Evolutionary conservation across 306 rosid species (phyloP).

Genomic region (Castanea mollissima): DNA sequence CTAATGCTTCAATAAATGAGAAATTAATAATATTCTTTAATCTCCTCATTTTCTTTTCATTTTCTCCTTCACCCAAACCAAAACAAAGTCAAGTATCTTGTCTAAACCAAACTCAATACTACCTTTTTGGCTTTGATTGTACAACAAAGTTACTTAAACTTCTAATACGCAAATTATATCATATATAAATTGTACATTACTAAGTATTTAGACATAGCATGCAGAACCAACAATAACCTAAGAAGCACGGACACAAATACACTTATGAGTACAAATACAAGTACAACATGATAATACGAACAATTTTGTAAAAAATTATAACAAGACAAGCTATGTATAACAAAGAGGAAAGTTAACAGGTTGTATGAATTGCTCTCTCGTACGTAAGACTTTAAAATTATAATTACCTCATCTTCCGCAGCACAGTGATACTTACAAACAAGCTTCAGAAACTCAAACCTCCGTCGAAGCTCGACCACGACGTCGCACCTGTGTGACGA

Average conservation of each 20-base stretch:
- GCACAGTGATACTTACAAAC: slow-evolving; percentile 66
- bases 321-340: too few species aligned
- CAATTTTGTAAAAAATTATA: too few species aligned
- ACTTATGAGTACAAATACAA: too few species aligned
- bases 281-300: too few species aligned
- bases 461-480: slow-evolving; percentile 39
- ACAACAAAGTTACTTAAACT: background rate
- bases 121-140: background rate
- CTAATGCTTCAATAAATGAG: background rate
- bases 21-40: background rate
- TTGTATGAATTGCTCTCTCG: too few species aligned
- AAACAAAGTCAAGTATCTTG: background rate
- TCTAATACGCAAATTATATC: background rate
- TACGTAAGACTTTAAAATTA: too few species aligned
- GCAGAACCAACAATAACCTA: background rate
- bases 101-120: background rate
- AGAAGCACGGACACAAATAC: too few species aligned
- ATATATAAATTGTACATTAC: background rate
- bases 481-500: slow-evolving; percentile 15
- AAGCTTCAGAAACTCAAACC: slow-evolving; percentile 71
- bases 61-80: background rate
- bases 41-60: background rate
- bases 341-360: too few species aligned
- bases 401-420: slow-evolving; percentile 78
- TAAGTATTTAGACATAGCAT: background rate